Evolutionary conservation across 140 eudicot species (phyloP).

Genomic region (Senecio squalidus): DNA sequence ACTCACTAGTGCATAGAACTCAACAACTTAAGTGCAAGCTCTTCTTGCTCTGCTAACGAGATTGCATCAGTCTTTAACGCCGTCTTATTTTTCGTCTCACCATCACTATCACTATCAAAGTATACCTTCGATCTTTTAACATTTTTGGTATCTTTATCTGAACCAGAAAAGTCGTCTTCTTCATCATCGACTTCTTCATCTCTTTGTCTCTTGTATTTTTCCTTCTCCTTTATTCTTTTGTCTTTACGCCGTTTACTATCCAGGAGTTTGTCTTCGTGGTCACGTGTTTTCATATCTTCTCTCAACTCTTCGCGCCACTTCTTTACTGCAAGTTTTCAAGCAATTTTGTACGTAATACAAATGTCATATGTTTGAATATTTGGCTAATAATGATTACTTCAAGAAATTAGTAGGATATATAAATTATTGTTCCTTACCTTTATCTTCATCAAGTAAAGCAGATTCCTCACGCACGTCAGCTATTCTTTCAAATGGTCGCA

Average conservation of each 20-base stretch:
- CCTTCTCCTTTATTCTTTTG: conserved; percentile 62
- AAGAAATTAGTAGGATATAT: too few species aligned
- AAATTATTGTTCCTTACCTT: conserved; percentile 39
- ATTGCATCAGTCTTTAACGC: conserved; percentile 38
- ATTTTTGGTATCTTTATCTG: conserved; percentile 36
- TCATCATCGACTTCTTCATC: conserved; percentile 48
- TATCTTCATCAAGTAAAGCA: conserved; percentile 51
- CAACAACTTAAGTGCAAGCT: conserved; percentile 77
- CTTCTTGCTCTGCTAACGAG: conserved; percentile 85
- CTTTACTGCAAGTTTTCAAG: conserved; percentile 39
- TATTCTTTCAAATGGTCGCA: conserved; percentile 70
- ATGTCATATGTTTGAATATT: too few species aligned
- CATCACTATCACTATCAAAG: conserved; percentile 53
- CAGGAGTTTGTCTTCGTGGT: conserved; percentile 67
- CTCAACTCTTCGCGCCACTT: conserved; percentile 62
- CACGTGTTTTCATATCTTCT: conserved; percentile 60
- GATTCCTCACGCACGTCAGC: conserved; percentile 44
- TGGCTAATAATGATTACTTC: too few species aligned
- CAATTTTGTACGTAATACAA: too few species aligned
- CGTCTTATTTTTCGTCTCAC: conserved; percentile 25
- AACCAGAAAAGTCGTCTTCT: conserved; percentile 35
- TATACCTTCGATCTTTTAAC: conserved; percentile 50
- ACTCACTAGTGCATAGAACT: conserved; percentile 58
- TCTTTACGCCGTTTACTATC: conserved; percentile 79
- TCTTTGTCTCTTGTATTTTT: conserved; percentile 59